phyloP scores from a whole-genome alignment of 2,329 filamentous ascomycete species.

The Colletotrichum sp. region DNA sequence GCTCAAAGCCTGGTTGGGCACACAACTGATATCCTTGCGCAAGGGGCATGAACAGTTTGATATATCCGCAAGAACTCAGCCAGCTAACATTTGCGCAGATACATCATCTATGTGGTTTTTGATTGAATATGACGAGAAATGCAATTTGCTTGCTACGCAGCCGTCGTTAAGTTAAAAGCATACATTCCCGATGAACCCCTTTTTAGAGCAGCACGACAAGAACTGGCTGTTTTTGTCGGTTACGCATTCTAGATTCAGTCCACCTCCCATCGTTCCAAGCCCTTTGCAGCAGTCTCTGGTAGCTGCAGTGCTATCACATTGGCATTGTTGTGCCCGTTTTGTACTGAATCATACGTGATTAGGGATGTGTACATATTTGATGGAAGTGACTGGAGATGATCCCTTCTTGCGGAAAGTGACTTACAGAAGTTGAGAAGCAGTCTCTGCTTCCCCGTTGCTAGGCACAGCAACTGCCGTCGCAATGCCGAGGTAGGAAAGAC shows the following conservation, averaged over 20 bases:
- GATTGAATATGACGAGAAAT: background rate
- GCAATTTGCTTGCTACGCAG: background rate
- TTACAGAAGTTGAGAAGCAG: background rate
- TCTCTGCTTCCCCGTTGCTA: background rate
- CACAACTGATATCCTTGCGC: background rate
- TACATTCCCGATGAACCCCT: background rate
- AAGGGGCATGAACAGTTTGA: background rate
- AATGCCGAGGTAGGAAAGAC: background rate
- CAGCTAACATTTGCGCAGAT: background rate
- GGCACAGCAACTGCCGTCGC: background rate
- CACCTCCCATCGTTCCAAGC: background rate
- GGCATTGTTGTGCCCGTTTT: background rate
- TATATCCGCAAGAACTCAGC: background rate
- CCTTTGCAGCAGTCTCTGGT: background rate
- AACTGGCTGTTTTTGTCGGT: background rate
- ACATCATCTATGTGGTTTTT: rapidly evolving
- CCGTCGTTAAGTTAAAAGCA: background rate
- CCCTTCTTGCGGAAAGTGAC: background rate
- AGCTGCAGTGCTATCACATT: background rate
- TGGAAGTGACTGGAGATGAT: background rate
- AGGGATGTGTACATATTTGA: background rate
- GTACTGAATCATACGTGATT: background rate
- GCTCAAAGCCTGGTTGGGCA: background rate
- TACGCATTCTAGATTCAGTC: background rate
- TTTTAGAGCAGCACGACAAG: background rate